Base-by-base conservation (phyloP, 805 yeast species). In the Cyberlindnera petersonii region DNA sequence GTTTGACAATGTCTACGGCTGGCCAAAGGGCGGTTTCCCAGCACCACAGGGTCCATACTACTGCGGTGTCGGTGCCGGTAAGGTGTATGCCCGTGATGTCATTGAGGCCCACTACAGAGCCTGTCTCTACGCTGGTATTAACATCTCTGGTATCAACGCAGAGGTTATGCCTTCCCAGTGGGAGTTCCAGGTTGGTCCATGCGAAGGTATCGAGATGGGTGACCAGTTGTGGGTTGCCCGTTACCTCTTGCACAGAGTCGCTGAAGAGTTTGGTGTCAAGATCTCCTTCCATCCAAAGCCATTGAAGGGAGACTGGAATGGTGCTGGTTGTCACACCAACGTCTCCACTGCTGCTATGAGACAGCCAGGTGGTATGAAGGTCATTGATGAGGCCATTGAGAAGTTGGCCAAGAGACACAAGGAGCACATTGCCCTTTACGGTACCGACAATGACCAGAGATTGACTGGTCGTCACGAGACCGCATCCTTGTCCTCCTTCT, bases 151-250 rank as follows among this genome's bases (percentile, higher is more conserved):
- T 74, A 89, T 93, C 66, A 91, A 93, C 68, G 98, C 98, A 56
- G 98, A 91, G 76, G 98, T 91, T 50, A 93, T 91, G 98, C 98
- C 98, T 45, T 88, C 97, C 46, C 98, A 91, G 77, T 91, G 98
- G 98, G 98, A 91, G 75, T 91, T 86, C 86, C 98, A 91, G 77
- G 98, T 91, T 54, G 98, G 98, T 59, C 98, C 98, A 52, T 87
- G 96, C 69, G 77, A 69, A 51, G 98, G 98, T 61, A 91, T 93
- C 64, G 66, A 69, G 55, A 91, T 91, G 98, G 98, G 97, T 65
- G 98, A 91, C 68, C 83, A 91, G 68, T 78, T 93, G 64, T 91
- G 98, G 91, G 77, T 89, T 62, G 93, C 96, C 46, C 82, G 98
- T 69, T 93, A 86, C 68, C 72, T 93, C 58, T 74, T 93, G 62